Evolutionary conservation across 495 filamentous ascomycete species (phyloP), one percentile per base, ranked within the genome.

Genomic region (Lichenothelia convexa): DNA sequence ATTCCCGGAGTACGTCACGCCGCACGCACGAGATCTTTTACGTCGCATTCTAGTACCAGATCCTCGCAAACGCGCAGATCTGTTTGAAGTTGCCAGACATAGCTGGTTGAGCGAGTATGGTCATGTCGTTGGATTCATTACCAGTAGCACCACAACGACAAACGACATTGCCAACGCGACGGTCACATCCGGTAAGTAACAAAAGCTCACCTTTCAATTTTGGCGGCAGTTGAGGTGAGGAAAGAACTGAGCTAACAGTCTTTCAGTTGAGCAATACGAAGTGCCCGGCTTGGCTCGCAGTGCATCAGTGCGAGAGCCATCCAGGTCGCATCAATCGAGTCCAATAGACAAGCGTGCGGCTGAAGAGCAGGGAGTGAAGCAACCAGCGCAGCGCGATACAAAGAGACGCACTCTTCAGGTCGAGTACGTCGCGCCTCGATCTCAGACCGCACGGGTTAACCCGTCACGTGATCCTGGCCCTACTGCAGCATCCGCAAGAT

Each of bases 1-100:
- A 3, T 97, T 97, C 55, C 89, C 89, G 26, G 89, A 97, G 75
- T 95, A 97, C 56, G 89, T 99, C 30, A 93, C 89, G 9, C 89
- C 91, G 4, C 91, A 99, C 57, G 87, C 89, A 15, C 71, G 89
- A 38, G 89, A 99, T 57, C 67, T 99, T 1, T 61, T 99, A 20
- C 71, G 86, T 40, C 71, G 91, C 29, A 95, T 99, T 23, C 64
- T 99, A 21, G 89, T 99, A n/a, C 86, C 89, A 0, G 86, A 94
- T 49, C 89, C 89, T 13, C 68, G 89, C 36, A 91, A 89, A 58
- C 73, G 89, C 50, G 89, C 89, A 12, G 89, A 99, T 53, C 60
- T 99, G 30, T 99, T 99, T 45, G 91, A 95, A 53, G 87, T 99
- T 33, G 89, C 89, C 39, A 74, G 89, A 31, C 89, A 99, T 59